phyloP scores from a whole-genome alignment of 2,329 filamentous ascomycete species.

The Capronia epimyces region DNA sequence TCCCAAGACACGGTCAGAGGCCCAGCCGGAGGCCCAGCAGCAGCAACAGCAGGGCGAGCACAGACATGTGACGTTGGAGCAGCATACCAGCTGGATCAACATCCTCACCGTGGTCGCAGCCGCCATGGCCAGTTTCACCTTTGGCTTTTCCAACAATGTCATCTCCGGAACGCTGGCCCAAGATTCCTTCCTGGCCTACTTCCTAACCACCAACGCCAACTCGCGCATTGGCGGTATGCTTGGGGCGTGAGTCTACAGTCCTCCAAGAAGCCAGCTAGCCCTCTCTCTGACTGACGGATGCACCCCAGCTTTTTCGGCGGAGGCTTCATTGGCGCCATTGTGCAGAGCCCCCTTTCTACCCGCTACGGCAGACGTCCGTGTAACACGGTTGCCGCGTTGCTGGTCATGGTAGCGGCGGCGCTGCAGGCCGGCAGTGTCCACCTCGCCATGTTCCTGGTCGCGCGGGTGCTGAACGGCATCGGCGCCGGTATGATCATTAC shows the following conservation, averaged over 20 bases:
- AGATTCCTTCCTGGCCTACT: conserved; percentile 39
- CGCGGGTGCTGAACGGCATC: conserved; percentile 39
- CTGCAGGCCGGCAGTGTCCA: conserved; percentile 33
- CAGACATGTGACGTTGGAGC: neutral
- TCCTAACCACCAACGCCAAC: neutral
- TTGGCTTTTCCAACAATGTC: conserved; percentile 17
- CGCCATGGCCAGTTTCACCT: conserved; percentile 7
- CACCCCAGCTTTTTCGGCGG: conserved; percentile 11
- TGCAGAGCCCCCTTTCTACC: conserved; percentile 8
- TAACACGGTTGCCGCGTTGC: conserved; percentile 34
- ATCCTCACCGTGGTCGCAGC: conserved; percentile 8
- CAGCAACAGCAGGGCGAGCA: too few relatives aligned
- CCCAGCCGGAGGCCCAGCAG: too few relatives aligned
- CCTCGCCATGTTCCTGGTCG: conserved; percentile 31
- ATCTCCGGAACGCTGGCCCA: conserved; percentile 31
- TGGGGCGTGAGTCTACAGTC: conserved; percentile 7
- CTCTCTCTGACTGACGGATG: neutral
- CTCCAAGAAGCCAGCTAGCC: neutral
- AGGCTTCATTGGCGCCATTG: conserved; percentile 4
- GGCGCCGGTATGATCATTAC: conserved; percentile 29
- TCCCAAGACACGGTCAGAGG: too few relatives aligned
- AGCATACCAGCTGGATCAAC: conserved; percentile 11
- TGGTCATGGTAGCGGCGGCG: conserved; percentile 35
- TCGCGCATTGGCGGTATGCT: conserved; percentile 13
- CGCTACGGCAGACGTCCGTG: conserved; percentile 35